Conservation (phyloP, 2,329 filamentous ascomycete genomes). For the Aspergillus fructus region DNA sequence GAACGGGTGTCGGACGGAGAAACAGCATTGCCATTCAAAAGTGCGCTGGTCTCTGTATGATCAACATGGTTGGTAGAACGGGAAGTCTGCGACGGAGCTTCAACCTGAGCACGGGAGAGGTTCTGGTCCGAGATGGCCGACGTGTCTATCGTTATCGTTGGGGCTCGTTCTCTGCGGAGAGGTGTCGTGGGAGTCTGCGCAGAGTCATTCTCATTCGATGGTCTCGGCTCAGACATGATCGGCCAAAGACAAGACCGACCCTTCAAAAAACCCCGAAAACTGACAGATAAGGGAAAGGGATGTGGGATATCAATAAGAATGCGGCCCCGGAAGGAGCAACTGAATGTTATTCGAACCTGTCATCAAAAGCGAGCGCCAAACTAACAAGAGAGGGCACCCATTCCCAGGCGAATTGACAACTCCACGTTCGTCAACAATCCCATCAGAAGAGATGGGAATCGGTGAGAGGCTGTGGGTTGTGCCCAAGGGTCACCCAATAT, state of each 20-base stretch:
- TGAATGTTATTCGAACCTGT: slow-evolving; percentile 8
- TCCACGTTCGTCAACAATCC: not conserved
- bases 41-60: slow-evolving; percentile 26
- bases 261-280: not conserved
- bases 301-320: slow-evolving; percentile 22
- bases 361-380: slow-evolving; percentile 9
- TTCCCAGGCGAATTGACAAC: slow-evolving; percentile 6
- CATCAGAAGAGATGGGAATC: not conserved
- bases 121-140: slow-evolving; percentile 47
- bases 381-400: slow-evolving; percentile 4
- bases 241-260: not conserved
- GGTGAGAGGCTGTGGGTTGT: not conserved
- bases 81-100: slow-evolving; percentile 36
- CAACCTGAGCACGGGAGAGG: slow-evolving; percentile 31
- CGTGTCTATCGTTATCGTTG: slow-evolving; percentile 59
- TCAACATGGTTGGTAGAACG: slow-evolving; percentile 39
- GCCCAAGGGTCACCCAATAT: not conserved
- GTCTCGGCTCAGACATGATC: slow-evolving; percentile 31
- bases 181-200: slow-evolving; percentile 29
- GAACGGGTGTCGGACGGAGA: slow-evolving; percentile 53
- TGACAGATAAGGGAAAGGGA: not conserved
- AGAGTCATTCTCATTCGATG: slow-evolving; percentile 26
- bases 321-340: slow-evolving; percentile 21
- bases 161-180: slow-evolving; percentile 45
- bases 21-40: slow-evolving; percentile 31